These are phyloP conservation scores for Deuterostichococcus epilithicus DNA, from an alignment of 139 green algal species.

Conservation along the genomic window DNA sequence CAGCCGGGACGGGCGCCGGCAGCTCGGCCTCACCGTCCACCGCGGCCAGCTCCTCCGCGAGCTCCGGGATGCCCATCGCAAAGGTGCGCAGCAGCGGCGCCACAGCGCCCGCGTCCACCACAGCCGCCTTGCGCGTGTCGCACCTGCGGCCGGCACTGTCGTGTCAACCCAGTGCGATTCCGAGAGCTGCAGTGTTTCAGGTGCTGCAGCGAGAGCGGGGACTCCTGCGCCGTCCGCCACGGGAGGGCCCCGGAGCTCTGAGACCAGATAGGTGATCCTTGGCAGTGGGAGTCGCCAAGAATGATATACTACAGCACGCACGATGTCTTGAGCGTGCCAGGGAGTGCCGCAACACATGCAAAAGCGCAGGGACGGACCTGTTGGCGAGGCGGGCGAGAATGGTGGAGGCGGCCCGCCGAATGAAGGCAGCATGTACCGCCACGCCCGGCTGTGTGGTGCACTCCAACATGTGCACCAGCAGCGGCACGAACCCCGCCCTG, in stretches of 20 bases:
- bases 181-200: too few relatives aligned
- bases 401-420: not conserved
- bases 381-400: not conserved
- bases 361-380: not conserved
- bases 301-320: too few relatives aligned
- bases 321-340: too few relatives aligned
- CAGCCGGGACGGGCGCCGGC: not conserved
- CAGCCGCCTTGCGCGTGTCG: not conserved
- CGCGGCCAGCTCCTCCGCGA: not conserved
- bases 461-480: not conserved
- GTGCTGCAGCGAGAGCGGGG: too few relatives aligned
- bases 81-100: slow-evolving; percentile 1
- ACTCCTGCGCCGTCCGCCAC: too few relatives aligned
- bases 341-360: too few relatives aligned
- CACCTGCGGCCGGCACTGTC: not conserved
- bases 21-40: not conserved
- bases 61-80: not conserved
- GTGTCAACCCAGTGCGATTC: too few relatives aligned
- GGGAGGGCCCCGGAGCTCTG: too few relatives aligned
- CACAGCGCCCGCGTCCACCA: not conserved
- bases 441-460: not conserved
- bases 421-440: not conserved
- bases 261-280: too few relatives aligned
- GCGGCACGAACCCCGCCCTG: not conserved
- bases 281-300: too few relatives aligned